phyloP scores from a whole-genome alignment of 805 yeast genomes.

The Clavispora santaluciae region DNA sequence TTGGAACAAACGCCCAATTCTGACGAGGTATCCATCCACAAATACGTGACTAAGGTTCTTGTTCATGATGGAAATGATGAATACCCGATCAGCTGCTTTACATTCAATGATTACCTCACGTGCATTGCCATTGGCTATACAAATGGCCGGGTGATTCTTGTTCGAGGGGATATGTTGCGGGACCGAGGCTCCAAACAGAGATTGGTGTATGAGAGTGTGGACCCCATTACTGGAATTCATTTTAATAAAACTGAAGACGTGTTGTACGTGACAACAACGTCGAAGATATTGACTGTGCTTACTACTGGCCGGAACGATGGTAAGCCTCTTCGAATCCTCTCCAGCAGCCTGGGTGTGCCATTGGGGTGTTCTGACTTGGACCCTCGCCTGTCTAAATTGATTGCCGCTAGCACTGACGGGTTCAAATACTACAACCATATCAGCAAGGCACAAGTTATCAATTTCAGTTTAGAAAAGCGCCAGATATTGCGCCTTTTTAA shows the following conservation, averaged over 20 bases:
- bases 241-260: slow-evolving; percentile 48
- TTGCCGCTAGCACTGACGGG: slow-evolving; percentile 63
- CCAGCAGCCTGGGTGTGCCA: slow-evolving; percentile 45
- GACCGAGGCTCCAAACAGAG: slow-evolving; percentile 92
- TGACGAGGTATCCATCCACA: slow-evolving; percentile 20
- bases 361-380: slow-evolving; percentile 45
- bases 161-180: slow-evolving; percentile 81
- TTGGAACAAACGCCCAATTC: slow-evolving; percentile 13
- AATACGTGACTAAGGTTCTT: slow-evolving; percentile 56
- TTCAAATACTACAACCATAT: slow-evolving; percentile 56
- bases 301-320: slow-evolving; percentile 79
- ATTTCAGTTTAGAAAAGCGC: slow-evolving; percentile 54
- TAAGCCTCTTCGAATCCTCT: slow-evolving; percentile 46
- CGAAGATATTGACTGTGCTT: slow-evolving; percentile 62
- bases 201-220: slow-evolving; percentile 63
- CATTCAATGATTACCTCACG: slow-evolving; percentile 49
- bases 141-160: slow-evolving; percentile 74
- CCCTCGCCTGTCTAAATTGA: slow-evolving; percentile 41
- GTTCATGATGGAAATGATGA: slow-evolving; percentile 71
- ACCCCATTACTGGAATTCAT: slow-evolving; percentile 76
- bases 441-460: slow-evolving; percentile 50
- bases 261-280: slow-evolving; percentile 71
- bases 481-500: slow-evolving; percentile 42
- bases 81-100: slow-evolving; percentile 69
- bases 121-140: slow-evolving; percentile 75